Conservation (phyloP, 768 basidiomycete genomes). For the Tulasnella sp. region DNA sequence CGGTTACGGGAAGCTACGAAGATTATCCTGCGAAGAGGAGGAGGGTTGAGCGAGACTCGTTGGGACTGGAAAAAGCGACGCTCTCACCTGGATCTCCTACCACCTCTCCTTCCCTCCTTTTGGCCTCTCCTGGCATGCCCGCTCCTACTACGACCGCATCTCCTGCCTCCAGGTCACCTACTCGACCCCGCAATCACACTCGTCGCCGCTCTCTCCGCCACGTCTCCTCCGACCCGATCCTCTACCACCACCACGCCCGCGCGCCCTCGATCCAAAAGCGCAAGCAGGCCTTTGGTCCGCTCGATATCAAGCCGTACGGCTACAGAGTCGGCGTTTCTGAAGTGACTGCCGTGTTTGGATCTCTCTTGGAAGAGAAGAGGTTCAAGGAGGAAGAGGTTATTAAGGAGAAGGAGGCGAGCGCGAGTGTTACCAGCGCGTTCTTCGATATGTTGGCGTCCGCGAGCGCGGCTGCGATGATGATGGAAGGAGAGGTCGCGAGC, state of each 20-base stretch:
- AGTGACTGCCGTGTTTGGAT: conserved; percentile 9
- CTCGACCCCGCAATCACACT: not conserved
- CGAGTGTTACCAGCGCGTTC: not conserved
- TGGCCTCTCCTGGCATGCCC: not conserved
- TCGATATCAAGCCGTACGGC: conserved; percentile 17
- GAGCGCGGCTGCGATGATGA: not conserved
- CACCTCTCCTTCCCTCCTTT: not conserved
- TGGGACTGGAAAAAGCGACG: not conserved
- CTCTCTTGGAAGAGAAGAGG: not conserved
- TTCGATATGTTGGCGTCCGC: not conserved
- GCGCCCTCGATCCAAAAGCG: not conserved
- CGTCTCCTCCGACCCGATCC: not conserved
- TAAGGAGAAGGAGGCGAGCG: not conserved
- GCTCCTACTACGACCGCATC: not conserved
- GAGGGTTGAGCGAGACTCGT: not conserved
- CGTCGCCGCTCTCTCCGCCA: not conserved
- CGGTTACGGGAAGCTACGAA: not conserved
- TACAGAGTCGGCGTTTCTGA: conserved; percentile 12
- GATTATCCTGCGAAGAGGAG: not conserved
- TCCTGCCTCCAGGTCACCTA: not conserved
- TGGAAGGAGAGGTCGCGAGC: not conserved
- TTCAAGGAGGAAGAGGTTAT: not conserved
- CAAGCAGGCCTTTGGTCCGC: conserved; percentile 17
- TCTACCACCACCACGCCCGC: conserved; percentile 13
- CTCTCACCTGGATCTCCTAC: not conserved